Base-by-base conservation (phyloP, 2,329 filamentous ascomycete species). In the Pseudophaeomoniella oleicola region DNA sequence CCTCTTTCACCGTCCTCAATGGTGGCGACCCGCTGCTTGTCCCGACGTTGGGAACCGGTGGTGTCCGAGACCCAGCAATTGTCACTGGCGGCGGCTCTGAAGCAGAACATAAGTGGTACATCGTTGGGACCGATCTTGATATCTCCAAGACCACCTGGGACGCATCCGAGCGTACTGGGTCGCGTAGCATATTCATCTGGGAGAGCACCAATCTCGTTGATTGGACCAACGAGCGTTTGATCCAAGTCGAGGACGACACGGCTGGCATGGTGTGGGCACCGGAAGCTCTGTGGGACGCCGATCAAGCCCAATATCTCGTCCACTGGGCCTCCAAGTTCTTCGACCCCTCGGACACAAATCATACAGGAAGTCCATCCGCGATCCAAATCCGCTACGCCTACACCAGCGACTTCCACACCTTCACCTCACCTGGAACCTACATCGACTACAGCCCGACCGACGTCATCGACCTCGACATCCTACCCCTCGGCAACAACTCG, bases 191-290 rank as follows among this genome's bases (percentile, higher is more conserved):
- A 9, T 6, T 27, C n/a, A n/a, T 27, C n/a, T 27, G 22, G 22
- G n/a, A 27, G 6, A 9, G 9, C 9, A 9, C 22, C 9, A 27
- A 27, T 27, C n/a, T 27, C 9, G n/a, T 27, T 27, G 22, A 27
- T 27, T 27, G 22, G 22, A n/a, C n/a, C n/a, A 52, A 53, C 10
- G 67, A 71, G 46, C 53, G 66, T 4, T 54, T 73, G 2, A 59
- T 68, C 1, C 52, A 49, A 0, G 68, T 73, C 9, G 69, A 72
- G 44, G 61, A 69, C 39, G 50, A 50, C n/a, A 64, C 59, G 3
- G 70, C 67, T 1, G 70, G 69, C 3, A 73, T 72, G 69, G 67
- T 71, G 0, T 74, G 70, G 70, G 70, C 69, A 0, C 71, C 70
- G 0, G 64, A 67, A 35, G 69, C 69, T 0, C 63, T 72, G 36